Percentiles rank a stretch among this genome's conserved stretches.
These are phyloP conservation scores for Solanum chmielewskii DNA, from an alignment of 257 asterid species.

Conservation along the genomic window DNA sequence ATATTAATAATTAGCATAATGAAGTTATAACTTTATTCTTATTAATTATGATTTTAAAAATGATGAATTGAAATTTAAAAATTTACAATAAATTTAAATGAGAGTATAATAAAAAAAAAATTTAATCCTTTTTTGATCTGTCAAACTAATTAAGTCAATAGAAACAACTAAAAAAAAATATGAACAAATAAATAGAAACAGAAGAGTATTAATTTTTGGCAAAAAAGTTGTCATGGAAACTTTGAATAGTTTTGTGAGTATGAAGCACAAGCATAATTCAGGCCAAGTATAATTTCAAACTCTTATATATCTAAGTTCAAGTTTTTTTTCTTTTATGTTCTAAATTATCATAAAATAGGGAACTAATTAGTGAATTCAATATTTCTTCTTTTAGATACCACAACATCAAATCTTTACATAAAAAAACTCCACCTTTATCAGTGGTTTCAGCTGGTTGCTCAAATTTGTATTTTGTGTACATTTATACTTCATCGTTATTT, in stretches of 20 bases:
- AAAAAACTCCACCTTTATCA: neutral
- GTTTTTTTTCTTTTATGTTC: neutral
- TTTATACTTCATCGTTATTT: neutral
- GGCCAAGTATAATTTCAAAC: neutral
- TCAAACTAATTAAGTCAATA: too few species aligned
- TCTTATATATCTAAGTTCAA: neutral
- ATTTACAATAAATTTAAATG: too few species aligned
- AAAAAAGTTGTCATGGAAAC: neutral
- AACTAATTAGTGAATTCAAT: neutral
- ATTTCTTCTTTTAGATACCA: neutral
- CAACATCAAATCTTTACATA: neutral
- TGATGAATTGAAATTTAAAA: too few species aligned
- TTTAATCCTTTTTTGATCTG: too few species aligned
- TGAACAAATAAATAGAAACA: too few species aligned
- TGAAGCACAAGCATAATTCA: neutral
- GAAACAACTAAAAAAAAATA: too few species aligned
- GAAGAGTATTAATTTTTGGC: neutral
- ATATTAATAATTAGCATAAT: too few species aligned
- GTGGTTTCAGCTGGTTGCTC: neutral
- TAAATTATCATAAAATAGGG: neutral
- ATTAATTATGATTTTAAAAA: too few species aligned
- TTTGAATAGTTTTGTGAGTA: neutral
- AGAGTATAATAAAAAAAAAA: too few species aligned
- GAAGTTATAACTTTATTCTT: accelerated
- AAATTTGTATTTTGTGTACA: neutral